Conservation (phyloP, 2,329 filamentous ascomycete genomes). For the Colletotrichum echinochloae region DNA sequence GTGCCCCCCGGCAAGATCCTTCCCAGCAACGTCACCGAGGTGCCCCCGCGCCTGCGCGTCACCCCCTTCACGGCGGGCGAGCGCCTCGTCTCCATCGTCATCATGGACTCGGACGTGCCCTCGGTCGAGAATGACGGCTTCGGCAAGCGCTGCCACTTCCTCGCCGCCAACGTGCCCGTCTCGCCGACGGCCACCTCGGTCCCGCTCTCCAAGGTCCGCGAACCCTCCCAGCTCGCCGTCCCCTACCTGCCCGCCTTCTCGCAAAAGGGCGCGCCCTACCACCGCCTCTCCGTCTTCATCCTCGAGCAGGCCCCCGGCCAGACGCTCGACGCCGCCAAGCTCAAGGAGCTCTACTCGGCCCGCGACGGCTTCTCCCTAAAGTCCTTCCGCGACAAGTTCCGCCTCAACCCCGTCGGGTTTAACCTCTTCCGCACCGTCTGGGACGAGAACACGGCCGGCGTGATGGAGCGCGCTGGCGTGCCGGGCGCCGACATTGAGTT, state of each 20-base stretch:
- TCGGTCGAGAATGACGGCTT: constrained; percentile 81
- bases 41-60: constrained; percentile 79
- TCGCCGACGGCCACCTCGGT: constrained; percentile 67
- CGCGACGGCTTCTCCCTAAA: constrained; percentile 75
- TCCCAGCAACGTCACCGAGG: constrained; percentile 78
- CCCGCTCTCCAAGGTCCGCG: constrained; percentile 71
- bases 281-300: constrained; percentile 86
- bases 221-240: constrained; percentile 74
- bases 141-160: constrained; percentile 85
- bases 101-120: constrained; percentile 93
- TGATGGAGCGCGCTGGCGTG: constrained; percentile 85
- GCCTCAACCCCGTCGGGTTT: constrained; percentile 80
- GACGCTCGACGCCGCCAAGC: constrained; percentile 67
- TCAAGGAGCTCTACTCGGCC: constrained; percentile 63
- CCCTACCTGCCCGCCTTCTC: constrained; percentile 89
- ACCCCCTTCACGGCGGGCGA: constrained; percentile 87
- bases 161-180: constrained; percentile 75
- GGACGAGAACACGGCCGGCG: constrained; percentile 87
- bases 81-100: constrained; percentile 84
- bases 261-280: constrained; percentile 91
- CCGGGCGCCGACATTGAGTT: constrained; percentile 86
- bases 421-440: constrained; percentile 89
- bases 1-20: constrained; percentile 84
- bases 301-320: constrained; percentile 79
- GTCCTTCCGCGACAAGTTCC: constrained; percentile 77